Base-by-base conservation (phyloP, 83 land plant genomes). In the Picea mariana region DNA sequence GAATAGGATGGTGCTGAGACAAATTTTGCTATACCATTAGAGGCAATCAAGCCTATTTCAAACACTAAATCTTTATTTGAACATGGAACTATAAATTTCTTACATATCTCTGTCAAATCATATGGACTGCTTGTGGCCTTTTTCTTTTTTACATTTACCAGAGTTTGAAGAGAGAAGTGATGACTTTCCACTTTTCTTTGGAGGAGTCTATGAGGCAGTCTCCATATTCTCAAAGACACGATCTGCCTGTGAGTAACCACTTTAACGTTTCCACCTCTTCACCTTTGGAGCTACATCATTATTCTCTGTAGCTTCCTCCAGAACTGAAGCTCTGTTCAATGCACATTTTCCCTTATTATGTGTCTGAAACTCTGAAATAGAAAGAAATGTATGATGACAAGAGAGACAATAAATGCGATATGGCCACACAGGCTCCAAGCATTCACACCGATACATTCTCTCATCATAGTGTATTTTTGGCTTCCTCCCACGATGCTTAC, bases 361-460 rank as follows among this genome's bases (percentile, higher is more conserved):
- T 27, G 31, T 27, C 31, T 27, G 31, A 27, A 27, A 27, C 31
- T 27, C 31, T 52, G 62, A 55, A 64, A 21, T 59, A 60, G 85
- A 81, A 13, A 77, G 76, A 81, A 93, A 92, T 42, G 93, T 92
- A 58, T 89, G 82, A 81, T 97, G 99, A 80, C 96, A 97, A 13
- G 81, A 87, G 44, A 85, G 82, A 71, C 98, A 97, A 80, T 97
- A 98, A 44, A 78, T 81, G 62, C 92, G 82, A 17, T 92, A 89
- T 80, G 88, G 81, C 96, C 96, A 97, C 5, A 97, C 79, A 31
- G 86, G 94, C 84, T 97, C 99, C 62, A 97, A 81, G 64, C 96
- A 95, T 47, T 92, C 93, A 85, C 99, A 97, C 26, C 95, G 82
- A 67, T 82, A 86, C 88, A 95, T 83, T 83, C 80, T 85, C 64